Percentiles rank a stretch among this genome's conserved stretches.
phyloP scores from a whole-genome alignment of 73 alveolate genomes.

The Paramecium tetraurelia region DNA sequence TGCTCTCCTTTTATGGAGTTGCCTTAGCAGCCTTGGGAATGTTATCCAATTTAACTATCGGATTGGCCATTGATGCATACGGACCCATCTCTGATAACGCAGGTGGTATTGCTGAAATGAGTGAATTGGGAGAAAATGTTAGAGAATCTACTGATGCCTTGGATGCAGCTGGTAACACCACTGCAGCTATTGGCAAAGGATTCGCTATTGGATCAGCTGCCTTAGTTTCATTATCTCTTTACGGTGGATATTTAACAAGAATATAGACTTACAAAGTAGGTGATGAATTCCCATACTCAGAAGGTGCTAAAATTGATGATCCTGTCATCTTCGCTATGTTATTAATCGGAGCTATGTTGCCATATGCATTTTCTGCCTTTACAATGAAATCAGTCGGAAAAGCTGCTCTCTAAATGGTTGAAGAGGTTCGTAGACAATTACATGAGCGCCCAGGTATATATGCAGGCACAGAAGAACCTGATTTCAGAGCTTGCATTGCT shows the following conservation, averaged over 20 bases:
- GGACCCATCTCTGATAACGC: slow-evolving; percentile 98
- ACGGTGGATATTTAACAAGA: slow-evolving; percentile 79
- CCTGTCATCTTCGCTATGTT: slow-evolving; percentile 76
- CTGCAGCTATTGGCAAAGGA: slow-evolving; percentile 97
- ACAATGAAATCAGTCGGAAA: slow-evolving; percentile 96
- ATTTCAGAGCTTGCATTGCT: slow-evolving; percentile 79
- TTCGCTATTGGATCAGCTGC: slow-evolving; percentile 98
- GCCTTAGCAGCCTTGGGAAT: slow-evolving; percentile 96
- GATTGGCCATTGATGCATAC: slow-evolving; percentile 91
- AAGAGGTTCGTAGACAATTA: slow-evolving; percentile 84
- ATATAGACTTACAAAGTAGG: neutral
- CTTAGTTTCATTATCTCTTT: slow-evolving; percentile 90
- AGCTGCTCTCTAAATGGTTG: slow-evolving; percentile 94
- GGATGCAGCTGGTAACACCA: slow-evolving; percentile 96
- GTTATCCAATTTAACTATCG: slow-evolving; percentile 89
- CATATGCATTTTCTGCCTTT: slow-evolving; percentile 90
- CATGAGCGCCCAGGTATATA: slow-evolving; percentile 60
- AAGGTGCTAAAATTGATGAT: slow-evolving; percentile 34
- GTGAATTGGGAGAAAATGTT: slow-evolving; percentile 80
- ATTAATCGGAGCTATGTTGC: slow-evolving; percentile 91
- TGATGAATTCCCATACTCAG: neutral
- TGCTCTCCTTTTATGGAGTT: slow-evolving; percentile 85
- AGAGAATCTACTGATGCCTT: slow-evolving; percentile 93
- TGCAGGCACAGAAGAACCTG: slow-evolving; percentile 75
- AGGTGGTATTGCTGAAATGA: slow-evolving; percentile 98